These are phyloP conservation scores for Alternaria alternata DNA, from an alignment of 2,329 filamentous ascomycete genomes.

Conservation along the genomic window DNA sequence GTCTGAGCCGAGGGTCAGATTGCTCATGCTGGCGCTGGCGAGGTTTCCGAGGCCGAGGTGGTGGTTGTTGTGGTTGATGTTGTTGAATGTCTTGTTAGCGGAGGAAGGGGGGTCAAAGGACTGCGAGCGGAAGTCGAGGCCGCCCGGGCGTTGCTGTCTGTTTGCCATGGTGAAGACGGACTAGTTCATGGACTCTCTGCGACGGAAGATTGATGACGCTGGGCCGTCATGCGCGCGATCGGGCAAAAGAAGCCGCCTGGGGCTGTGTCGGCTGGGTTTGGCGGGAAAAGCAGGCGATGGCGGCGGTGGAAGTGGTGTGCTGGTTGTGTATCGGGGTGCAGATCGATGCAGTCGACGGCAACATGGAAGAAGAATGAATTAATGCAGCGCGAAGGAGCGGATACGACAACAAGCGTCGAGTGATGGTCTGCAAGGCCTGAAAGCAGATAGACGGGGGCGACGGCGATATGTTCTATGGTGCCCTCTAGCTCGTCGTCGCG, in stretches of 20 bases:
- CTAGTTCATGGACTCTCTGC: slow-evolving; percentile 31
- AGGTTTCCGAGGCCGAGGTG: slow-evolving; percentile 19
- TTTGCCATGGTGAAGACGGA: slow-evolving; percentile 34
- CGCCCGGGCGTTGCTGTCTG: slow-evolving; percentile 41
- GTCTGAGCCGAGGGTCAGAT: slow-evolving; percentile 43
- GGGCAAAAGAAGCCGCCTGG: slow-evolving; percentile 29
- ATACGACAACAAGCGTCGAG: slow-evolving; percentile 28
- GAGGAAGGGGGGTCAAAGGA: slow-evolving; percentile 42
- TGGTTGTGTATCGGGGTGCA: slow-evolving; percentile 13
- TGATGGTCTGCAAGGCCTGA: slow-evolving; percentile 10
- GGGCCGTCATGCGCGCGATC: slow-evolving; percentile 44
- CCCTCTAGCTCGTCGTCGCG: slow-evolving; percentile 4
- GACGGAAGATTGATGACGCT: slow-evolving; percentile 28
- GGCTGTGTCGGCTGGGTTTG: slow-evolving; percentile 13
- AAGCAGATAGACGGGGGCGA: slow-evolving; percentile 3
- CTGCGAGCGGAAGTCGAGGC: slow-evolving; percentile 44
- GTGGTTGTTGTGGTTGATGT: slow-evolving; percentile 19
- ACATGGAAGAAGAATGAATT: slow-evolving; percentile 5
- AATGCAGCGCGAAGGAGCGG: slow-evolving; percentile 44
- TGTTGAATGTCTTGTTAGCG: background rate
- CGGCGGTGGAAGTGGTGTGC: slow-evolving; percentile 3
- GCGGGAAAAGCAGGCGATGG: slow-evolving; percentile 18
- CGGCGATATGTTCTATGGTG: slow-evolving; percentile 16
- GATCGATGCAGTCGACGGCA: slow-evolving; percentile 13
- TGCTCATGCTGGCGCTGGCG: slow-evolving; percentile 43